These are phyloP conservation scores for Thamnidium elegans DNA, from an alignment of 192 early-diverging fungal species.

Conservation along the genomic window DNA sequence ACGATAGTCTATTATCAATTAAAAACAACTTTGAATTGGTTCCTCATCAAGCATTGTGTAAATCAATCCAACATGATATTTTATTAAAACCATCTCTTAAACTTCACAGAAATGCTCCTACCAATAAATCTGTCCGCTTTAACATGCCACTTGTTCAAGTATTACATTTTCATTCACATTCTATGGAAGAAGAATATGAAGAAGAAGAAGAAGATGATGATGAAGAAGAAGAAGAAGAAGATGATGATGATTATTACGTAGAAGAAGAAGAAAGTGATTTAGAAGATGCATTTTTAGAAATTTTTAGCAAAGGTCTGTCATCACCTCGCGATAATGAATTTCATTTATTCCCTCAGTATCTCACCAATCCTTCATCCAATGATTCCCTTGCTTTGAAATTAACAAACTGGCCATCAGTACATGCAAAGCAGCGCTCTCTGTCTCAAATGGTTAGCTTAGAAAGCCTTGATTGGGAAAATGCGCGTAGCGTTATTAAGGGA, in stretches of 20 bases:
- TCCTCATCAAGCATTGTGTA: too few relatives aligned
- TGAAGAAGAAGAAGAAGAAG: background rate
- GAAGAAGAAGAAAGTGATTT: background rate
- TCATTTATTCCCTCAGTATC: background rate
- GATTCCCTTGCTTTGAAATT: background rate
- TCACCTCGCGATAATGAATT: background rate
- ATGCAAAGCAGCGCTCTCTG: background rate
- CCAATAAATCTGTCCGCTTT: slow-evolving; percentile 21
- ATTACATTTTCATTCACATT: slow-evolving; percentile 56
- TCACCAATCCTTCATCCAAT: background rate
- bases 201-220: slow-evolving; percentile 8
- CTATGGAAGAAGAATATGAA: slow-evolving; percentile 22
- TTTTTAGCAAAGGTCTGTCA: background rate
- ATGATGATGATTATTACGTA: background rate
- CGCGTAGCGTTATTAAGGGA: slow-evolving; percentile 28
- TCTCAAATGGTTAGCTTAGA: slow-evolving; percentile 10
- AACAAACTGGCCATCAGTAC: background rate
- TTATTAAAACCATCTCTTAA: too few relatives aligned
- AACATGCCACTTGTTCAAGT: slow-evolving; percentile 63
- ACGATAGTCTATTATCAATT: too few relatives aligned
- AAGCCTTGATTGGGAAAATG: background rate
- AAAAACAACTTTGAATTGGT: too few relatives aligned
- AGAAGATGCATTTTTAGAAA: slow-evolving; percentile 6
- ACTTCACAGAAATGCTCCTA: too few relatives aligned
- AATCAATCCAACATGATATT: too few relatives aligned